Conservation (phyloP, 257 asterid species). For the Henckelia pumila region DNA sequence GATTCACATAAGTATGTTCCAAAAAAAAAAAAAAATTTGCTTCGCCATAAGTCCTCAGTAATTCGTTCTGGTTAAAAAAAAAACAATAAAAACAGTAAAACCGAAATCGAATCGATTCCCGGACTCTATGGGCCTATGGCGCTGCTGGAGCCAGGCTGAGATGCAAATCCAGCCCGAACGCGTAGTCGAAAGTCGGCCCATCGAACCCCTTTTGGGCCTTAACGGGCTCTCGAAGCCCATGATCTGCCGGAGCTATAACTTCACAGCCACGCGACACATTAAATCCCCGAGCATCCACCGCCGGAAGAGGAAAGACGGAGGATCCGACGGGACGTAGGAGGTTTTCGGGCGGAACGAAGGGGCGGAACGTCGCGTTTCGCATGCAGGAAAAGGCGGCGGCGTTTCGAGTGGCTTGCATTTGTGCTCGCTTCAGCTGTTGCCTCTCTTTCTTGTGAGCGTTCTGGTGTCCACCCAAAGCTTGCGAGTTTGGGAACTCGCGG, state of each 20-base stretch:
- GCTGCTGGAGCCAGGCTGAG: conserved; percentile 92
- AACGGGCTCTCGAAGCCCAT: conserved; percentile 51
- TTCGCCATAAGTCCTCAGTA: too few species aligned
- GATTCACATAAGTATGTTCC: too few species aligned
- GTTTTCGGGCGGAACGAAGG: too few species aligned
- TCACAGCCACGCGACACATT: too few species aligned
- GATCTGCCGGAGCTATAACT: too few species aligned
- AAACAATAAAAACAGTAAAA: too few species aligned
- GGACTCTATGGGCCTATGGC: conserved; percentile 45
- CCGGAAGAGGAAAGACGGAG: too few species aligned
- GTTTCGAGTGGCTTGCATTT: conserved; percentile 78
- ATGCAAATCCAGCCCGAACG: conserved; percentile 83
- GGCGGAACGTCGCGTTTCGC: conserved; percentile 57
- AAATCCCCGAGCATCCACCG: too few species aligned
- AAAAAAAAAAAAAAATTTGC: too few species aligned
- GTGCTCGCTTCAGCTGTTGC: conserved; percentile 89
- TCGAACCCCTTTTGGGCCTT: conserved; percentile 56
- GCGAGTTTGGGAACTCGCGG: conserved; percentile 92
- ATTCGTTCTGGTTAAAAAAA: too few species aligned
- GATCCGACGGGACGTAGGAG: too few species aligned
- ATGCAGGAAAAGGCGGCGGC: conserved; percentile 87
- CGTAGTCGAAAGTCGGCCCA: conserved; percentile 62
- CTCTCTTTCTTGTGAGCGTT: conserved; percentile 95
- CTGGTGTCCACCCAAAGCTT: conserved; percentile 96
- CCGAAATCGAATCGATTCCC: too few species aligned